These are phyloP conservation scores for Saprolegnia diclina DNA, from an alignment of 352 stramenopile genomes.

Conservation along the genomic window DNA sequence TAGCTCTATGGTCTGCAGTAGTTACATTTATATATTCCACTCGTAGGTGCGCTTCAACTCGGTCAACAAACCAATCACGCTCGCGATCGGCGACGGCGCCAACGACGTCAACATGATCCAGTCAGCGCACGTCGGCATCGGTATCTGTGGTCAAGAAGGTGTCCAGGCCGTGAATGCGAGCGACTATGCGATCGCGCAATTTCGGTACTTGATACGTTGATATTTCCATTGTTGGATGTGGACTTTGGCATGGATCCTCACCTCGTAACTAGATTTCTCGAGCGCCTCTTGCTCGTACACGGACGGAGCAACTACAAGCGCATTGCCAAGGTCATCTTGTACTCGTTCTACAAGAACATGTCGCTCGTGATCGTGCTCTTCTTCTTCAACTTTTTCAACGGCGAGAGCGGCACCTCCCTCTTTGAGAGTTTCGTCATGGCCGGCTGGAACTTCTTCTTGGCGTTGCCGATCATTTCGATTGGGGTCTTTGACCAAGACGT, in stretches of 20 bases:
- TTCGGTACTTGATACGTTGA: constrained; percentile 38
- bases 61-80: constrained; percentile 67
- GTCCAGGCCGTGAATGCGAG: constrained; percentile 92
- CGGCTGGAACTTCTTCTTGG: constrained; percentile 69
- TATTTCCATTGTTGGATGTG: constrained; percentile 31
- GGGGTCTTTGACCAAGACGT: constrained; percentile 35
- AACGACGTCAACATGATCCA: constrained; percentile 98
- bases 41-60: constrained; percentile 3
- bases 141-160: constrained; percentile 90
- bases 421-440: constrained; percentile 56
- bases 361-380: constrained; percentile 91
- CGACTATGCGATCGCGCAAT: constrained; percentile 94
- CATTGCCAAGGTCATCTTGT: constrained; percentile 89
- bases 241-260: constrained; percentile 29
- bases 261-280: constrained; percentile 71
- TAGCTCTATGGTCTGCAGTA: too few species aligned
- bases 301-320: constrained; percentile 92
- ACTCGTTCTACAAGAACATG: constrained; percentile 99
- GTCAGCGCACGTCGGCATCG: constrained; percentile 87
- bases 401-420: constrained; percentile 71
- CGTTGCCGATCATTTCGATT: constrained; percentile 54
- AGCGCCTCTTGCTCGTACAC: constrained; percentile 87
- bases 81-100: constrained; percentile 92
- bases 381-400: constrained; percentile 89
- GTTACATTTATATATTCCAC: too few species aligned